Percentiles rank a stretch among this genome's conserved stretches.
These are phyloP conservation scores for Powellomyces hirtus DNA, from an alignment of 192 early-diverging fungal species.

Conservation along the genomic window DNA sequence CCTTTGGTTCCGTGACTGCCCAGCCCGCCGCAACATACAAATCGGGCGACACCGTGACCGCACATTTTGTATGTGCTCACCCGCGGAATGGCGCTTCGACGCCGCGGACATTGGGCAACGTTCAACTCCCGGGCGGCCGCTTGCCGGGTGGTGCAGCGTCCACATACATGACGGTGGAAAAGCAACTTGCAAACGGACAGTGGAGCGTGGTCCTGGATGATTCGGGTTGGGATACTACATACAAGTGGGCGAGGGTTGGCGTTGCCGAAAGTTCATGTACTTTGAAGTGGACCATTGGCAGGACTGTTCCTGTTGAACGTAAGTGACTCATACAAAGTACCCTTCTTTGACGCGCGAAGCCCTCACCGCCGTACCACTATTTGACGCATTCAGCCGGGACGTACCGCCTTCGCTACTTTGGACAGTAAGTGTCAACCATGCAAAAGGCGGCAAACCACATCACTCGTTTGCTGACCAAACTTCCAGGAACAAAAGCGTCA, in stretches of 20 bases:
- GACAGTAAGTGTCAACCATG: constrained; percentile 3
- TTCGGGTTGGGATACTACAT: constrained; percentile 46
- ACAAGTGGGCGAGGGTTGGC: constrained; percentile 36
- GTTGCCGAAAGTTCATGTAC: constrained; percentile 15
- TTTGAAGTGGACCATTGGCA: not conserved
- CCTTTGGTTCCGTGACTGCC: constrained; percentile 33
- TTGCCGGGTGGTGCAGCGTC: constrained; percentile 9
- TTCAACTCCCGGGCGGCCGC: not conserved
- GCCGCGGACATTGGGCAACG: not conserved
- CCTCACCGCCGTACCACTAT: not conserved
- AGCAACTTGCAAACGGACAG: constrained; percentile 5
- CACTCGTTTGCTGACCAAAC: not conserved
- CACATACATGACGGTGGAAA: constrained; percentile 43
- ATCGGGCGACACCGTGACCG: constrained; percentile 24
- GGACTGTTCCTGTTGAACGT: not conserved
- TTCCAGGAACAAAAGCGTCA: constrained; percentile 16
- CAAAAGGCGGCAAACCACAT: not conserved
- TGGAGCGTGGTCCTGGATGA: constrained; percentile 43
- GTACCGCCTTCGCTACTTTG: constrained; percentile 40
- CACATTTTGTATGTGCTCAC: constrained; percentile 44
- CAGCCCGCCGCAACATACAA: constrained; percentile 16
- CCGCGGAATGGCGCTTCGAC: constrained; percentile 40
- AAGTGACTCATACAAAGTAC: not conserved
- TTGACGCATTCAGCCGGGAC: constrained; percentile 34
- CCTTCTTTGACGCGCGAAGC: too few relatives aligned